Percentiles rank a stretch among this genome's conserved stretches.
Conservation (phyloP, 2,329 filamentous ascomycete genomes). For the Dactylellina drechsleri region DNA sequence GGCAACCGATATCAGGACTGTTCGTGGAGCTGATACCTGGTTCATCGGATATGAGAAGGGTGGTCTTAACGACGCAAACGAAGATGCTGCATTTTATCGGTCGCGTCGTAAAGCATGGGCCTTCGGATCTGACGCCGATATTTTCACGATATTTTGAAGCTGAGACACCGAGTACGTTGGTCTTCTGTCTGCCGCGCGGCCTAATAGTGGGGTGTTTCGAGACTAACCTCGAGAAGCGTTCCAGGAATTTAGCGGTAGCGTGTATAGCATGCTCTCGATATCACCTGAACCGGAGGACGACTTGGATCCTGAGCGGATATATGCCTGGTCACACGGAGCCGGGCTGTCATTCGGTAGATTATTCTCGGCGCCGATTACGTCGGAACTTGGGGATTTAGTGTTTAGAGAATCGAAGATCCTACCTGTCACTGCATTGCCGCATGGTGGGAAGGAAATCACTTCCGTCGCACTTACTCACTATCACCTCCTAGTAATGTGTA, state of each 20-base stretch:
- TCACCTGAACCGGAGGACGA: slow-evolving; percentile 64
- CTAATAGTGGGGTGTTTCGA: not conserved
- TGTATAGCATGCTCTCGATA: slow-evolving; percentile 57
- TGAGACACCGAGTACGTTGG: slow-evolving; percentile 65
- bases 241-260: slow-evolving; percentile 56
- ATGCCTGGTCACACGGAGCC: slow-evolving; percentile 89
- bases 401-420: slow-evolving; percentile 83
- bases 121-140: slow-evolving; percentile 83
- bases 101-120: slow-evolving; percentile 74
- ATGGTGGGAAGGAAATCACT: slow-evolving; percentile 70
- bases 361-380: slow-evolving; percentile 69
- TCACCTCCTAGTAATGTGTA: slow-evolving; percentile 86
- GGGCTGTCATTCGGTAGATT: slow-evolving; percentile 90
- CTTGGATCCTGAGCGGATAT: slow-evolving; percentile 74
- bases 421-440: slow-evolving; percentile 77
- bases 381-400: slow-evolving; percentile 76
- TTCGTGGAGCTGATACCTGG: slow-evolving; percentile 80
- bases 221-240: slow-evolving; percentile 34
- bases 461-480: slow-evolving; percentile 90
- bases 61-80: slow-evolving; percentile 81
- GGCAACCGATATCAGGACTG: slow-evolving; percentile 78
- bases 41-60: slow-evolving; percentile 76
- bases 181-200: not conserved
- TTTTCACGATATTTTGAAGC: slow-evolving; percentile 89
- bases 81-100: slow-evolving; percentile 84